Conservation (phyloP, 768 basidiomycete genomes). For the Atractiella rhizophila region DNA sequence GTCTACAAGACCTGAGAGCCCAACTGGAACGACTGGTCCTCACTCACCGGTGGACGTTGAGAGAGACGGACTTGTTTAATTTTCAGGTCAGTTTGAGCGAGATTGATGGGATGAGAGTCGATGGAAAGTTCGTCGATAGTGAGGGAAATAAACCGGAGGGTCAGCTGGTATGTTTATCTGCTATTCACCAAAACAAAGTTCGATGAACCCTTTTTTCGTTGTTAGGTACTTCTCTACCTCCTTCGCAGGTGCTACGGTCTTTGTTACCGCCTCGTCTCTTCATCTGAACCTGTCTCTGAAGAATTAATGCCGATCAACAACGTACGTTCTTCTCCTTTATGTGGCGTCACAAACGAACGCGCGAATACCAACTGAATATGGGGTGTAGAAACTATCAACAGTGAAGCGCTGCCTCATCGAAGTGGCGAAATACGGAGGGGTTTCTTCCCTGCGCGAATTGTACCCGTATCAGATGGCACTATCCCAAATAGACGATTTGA, state of each 20-base stretch:
- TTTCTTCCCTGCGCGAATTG: conserved; percentile 12
- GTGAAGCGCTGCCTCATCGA: conserved; percentile 15
- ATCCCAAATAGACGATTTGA: conserved; percentile 68
- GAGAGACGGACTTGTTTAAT: conserved; percentile 72
- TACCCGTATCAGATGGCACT: conserved; percentile 19
- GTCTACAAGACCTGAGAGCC: conserved; percentile 54
- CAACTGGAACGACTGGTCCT: conserved; percentile 77
- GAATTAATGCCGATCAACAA: conserved; percentile 44
- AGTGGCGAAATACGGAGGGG: conserved; percentile 14
- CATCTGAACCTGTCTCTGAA: conserved; percentile 89
- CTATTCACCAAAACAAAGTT: background rate
- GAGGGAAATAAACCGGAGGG: conserved; percentile 78
- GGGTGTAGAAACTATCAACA: conserved; percentile 16
- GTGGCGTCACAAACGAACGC: no score
- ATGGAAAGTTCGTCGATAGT: conserved; percentile 86
- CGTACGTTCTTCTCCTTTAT: background rate
- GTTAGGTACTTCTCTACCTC: conserved; percentile 69
- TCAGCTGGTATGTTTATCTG: conserved; percentile 51
- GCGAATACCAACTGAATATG: no score
- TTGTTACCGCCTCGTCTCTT: conserved; percentile 74
- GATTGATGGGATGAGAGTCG: conserved; percentile 87
- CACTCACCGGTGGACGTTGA: conserved; percentile 87
- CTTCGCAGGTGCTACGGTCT: conserved; percentile 85
- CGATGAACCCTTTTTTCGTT: no score
- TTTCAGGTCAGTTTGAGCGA: conserved; percentile 81